These are phyloP conservation scores for Ampelomyces quisqualis DNA, from an alignment of 2,329 filamentous ascomycete species.

Conservation along the genomic window DNA sequence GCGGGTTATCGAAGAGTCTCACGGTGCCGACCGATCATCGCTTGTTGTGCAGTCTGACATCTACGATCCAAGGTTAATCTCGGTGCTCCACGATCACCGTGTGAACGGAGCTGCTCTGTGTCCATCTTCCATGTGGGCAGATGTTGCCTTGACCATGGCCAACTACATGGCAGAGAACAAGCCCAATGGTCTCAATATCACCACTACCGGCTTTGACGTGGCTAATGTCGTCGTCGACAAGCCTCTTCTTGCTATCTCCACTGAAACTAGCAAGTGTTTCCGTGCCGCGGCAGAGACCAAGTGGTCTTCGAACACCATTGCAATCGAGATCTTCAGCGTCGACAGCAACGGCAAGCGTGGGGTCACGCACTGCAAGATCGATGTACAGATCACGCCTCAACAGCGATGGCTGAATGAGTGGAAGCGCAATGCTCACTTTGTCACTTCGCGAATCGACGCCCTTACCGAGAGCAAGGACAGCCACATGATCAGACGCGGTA, in stretches of 20 bases:
- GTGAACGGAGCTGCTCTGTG: conserved; percentile 18
- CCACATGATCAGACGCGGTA: conserved; percentile 7
- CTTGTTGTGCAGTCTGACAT: background rate
- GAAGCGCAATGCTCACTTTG: no score
- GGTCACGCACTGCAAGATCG: no score
- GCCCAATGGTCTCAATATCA: no score
- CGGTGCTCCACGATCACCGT: conserved; percentile 18
- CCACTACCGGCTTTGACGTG: no score
- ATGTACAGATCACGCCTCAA: no score
- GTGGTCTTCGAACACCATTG: background rate
- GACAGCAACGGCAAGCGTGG: background rate
- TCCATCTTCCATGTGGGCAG: conserved; percentile 27
- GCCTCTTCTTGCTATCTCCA: conserved; percentile 11
- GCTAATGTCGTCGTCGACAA: conserved; percentile 14
- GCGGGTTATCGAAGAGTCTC: no score
- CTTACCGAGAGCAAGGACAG: conserved; percentile 6
- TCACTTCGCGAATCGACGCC: no score
- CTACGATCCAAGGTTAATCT: conserved; percentile 9
- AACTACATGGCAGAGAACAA: no score
- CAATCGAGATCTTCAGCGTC: background rate
- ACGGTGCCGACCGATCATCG: no score
- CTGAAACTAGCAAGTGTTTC: background rate
- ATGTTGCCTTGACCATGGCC: conserved; percentile 12
- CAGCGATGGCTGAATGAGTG: no score
- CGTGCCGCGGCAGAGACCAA: background rate